Conservation (phyloP, 371 early-diverging fungal genomes). For the Circinella minor region DNA sequence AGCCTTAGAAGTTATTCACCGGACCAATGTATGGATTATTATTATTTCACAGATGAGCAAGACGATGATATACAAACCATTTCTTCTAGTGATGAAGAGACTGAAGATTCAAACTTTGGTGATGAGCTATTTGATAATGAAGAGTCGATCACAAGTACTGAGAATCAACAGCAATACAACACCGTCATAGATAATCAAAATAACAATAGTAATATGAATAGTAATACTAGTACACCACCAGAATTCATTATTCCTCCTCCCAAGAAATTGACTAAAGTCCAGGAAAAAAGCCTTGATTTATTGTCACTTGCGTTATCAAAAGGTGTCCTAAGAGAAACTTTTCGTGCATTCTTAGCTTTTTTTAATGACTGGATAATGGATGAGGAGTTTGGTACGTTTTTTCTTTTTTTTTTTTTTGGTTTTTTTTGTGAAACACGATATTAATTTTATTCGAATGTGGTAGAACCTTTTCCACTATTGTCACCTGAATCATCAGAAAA, state of each 20-base stretch:
- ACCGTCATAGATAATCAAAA: too few species aligned
- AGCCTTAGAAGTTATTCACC: too few species aligned
- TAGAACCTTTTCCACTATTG: not conserved
- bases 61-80: too few species aligned
- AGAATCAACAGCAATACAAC: too few species aligned
- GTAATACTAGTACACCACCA: not conserved
- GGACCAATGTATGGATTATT: too few species aligned
- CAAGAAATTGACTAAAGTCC: not conserved
- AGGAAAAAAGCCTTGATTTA: not conserved
- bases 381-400: not conserved
- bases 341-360: not conserved
- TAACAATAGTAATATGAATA: too few species aligned
- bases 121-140: too few species aligned
- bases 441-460: not conserved
- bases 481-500: not conserved
- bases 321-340: not conserved
- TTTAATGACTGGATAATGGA: constrained; percentile 1
- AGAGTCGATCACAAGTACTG: too few species aligned
- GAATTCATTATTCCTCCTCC: not conserved
- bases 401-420: not conserved
- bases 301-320: not conserved
- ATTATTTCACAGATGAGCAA: too few species aligned
- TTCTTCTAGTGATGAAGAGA: too few species aligned
- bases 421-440: not conserved
- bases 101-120: too few species aligned